Base-by-base conservation (phyloP, 306 rosid genomes). In the Sicyos edulis region DNA sequence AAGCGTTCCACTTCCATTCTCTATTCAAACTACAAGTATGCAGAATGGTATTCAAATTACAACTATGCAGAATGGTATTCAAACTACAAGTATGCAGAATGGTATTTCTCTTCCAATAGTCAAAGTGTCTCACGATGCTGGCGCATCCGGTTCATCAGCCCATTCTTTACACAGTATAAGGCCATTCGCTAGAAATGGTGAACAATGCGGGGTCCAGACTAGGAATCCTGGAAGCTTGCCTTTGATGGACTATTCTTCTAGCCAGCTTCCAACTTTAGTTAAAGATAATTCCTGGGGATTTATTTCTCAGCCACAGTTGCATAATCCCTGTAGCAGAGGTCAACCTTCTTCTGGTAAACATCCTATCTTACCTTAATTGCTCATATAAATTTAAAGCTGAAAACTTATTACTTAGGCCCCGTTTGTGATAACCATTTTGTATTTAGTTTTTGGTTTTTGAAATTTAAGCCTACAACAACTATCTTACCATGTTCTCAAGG, bases 201-300 rank as follows among this genome's bases (percentile, higher is more conserved):
- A 1, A 51, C 84, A 79, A 24, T 47, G 85, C 26, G 96, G 89
- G 44, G 62, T 79, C 34, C 92, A 83, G 74, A 69, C 87, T 75
- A 76, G 77, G 59, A 84, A 63, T 77, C 86, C 79, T 51, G 96
- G 89, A 56, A 88, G 75, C 80, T 75, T 90, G 90, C 91, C 90
- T 4, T 76, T 85, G 73, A 85, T 87, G 95, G 99, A 97, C 58
- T 75, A 54, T 71, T 20, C 97, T n/a, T 79, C 90, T 72, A 88
- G 84, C 82, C 98, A 93, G 85, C 86, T 93, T 78, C 98, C 96
- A 5, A 74, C 75, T 79, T 76, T 91, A 81, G 96, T 87, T 74
- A 88, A 88, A 80, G 99, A 93, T 81, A 82, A 79, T 51, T 80
- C 96, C 8, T 80, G 89, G 92, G 96, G 96, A 75, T 61, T 80